Percentiles rank a stretch among this genome's conserved stretches.
Conservation (phyloP, 2,329 filamentous ascomycete species). For the Talaromyces rugulosus region DNA sequence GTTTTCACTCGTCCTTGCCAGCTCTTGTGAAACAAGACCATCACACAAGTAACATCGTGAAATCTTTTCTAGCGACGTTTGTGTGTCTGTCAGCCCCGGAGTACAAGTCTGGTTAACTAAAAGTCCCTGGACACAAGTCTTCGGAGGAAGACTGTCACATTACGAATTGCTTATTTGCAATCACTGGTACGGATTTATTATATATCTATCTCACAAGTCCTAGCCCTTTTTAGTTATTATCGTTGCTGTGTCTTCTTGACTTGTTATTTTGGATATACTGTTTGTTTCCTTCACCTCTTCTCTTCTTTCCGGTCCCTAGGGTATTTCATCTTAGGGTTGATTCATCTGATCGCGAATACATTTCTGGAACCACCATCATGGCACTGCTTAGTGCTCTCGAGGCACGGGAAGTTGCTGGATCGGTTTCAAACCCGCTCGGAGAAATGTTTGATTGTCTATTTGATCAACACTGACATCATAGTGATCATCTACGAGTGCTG, state of each 20-base stretch:
- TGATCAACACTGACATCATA: not conserved
- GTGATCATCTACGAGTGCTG: not conserved
- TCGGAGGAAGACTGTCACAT: not conserved
- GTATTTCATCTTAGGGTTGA: not conserved
- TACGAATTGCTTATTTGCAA: not conserved
- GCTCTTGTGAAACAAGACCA: slow-evolving; percentile 11
- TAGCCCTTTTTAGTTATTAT: not conserved
- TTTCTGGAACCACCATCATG: not conserved
- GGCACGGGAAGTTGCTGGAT: not conserved
- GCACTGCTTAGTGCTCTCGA: not conserved
- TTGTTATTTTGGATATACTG: not conserved
- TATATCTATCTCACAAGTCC: not conserved
- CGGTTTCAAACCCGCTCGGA: not conserved
- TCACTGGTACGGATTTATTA: not conserved
- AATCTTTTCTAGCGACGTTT: slow-evolving; percentile 3
- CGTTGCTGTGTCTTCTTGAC: not conserved
- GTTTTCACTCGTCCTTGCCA: not conserved
- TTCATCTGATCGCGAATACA: not conserved
- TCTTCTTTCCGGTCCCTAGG: not conserved
- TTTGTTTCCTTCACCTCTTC: not conserved
- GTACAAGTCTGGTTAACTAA: not conserved
- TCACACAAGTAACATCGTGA: slow-evolving; percentile 11
- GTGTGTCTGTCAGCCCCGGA: not conserved
- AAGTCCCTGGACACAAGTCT: slow-evolving; percentile 5
- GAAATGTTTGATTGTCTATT: not conserved